phyloP scores from a whole-genome alignment of 2,329 filamentous ascomycete species.

The Blumeria hordei region DNA sequence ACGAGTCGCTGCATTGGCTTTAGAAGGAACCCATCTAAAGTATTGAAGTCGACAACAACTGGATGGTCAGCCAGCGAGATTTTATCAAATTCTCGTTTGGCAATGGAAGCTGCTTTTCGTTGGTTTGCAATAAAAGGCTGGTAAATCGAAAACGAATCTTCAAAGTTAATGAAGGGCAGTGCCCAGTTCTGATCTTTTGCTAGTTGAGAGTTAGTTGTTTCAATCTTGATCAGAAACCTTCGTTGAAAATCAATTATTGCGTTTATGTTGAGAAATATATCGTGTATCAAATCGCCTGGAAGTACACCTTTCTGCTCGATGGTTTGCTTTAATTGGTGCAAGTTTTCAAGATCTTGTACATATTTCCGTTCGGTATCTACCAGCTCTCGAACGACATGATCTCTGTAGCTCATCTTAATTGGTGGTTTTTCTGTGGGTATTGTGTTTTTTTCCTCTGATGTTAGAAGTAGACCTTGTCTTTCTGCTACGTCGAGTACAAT shows the following conservation, averaged over 20 bases:
- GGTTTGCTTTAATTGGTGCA: slow-evolving; percentile 77
- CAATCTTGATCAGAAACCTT: slow-evolving; percentile 80
- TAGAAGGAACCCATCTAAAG: slow-evolving; percentile 72
- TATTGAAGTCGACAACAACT: slow-evolving; percentile 71
- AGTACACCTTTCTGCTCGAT: slow-evolving; percentile 73
- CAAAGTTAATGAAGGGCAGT: slow-evolving; percentile 64
- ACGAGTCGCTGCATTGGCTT: slow-evolving; percentile 92
- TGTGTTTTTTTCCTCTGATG: slow-evolving; percentile 29
- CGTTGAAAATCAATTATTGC: slow-evolving; percentile 87
- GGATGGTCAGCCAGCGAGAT: slow-evolving; percentile 50
- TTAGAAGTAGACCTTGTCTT: slow-evolving; percentile 46
- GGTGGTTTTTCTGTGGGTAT: slow-evolving; percentile 22
- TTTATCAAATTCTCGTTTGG: slow-evolving; percentile 67
- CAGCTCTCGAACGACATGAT: slow-evolving; percentile 77
- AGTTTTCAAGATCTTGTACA: slow-evolving; percentile 82
- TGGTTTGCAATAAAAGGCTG: slow-evolving; percentile 96
- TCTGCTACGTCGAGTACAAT: slow-evolving; percentile 72
- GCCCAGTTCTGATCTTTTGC: slow-evolving; percentile 72
- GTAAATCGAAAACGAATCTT: slow-evolving; percentile 77
- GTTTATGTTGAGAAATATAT: slow-evolving; percentile 93
- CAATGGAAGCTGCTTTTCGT: slow-evolving; percentile 67
- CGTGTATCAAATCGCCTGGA: slow-evolving; percentile 71
- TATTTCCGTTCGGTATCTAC: slow-evolving; percentile 94
- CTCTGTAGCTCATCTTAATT: slow-evolving; percentile 46
- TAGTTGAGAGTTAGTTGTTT: slow-evolving; percentile 75